Evolutionary conservation across 2,329 filamentous ascomycete species (phyloP), one percentile per base, ranked within the genome.

Genomic region (Sclerotinia sclerotiorum): DNA sequence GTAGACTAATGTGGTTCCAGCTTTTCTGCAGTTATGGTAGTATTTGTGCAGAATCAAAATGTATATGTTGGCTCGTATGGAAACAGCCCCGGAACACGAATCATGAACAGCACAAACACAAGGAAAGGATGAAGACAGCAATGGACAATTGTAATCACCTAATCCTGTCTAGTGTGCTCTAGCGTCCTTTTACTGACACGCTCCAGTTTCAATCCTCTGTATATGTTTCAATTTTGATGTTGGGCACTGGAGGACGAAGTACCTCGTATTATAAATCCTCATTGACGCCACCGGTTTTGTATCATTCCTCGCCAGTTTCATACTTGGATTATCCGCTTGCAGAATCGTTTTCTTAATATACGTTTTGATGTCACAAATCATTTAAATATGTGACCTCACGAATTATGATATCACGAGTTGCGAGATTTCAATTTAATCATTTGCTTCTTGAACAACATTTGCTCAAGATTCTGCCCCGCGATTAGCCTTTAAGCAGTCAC

Each of bases 1-100:
- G 11, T 32, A 48, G 27, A 44, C 64, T 71, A 68, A 68, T 24
- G 17, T 49, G 2, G 32, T 5, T 4, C 3, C 42, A 73, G 72
- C 2, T 73, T 73, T 61, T 71, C 72, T 13, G 72, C 72, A 5
- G 72, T 73, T 24, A 54, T 73, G 67, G 72, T 73, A 24, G 71
- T 72, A 6, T 73, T 73, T 52, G 66, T 72, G 5, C 72, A 73
- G 61, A 70, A 72, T 69, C 70, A 71, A 24, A 64, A 49, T 67
- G 39, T 65, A 21, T 62, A 62, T 35, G 4, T 24, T 19, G 58
- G 29, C 46, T 21, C 42, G 2, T 62, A n/a, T 39, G 44, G 2
- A 24, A 27, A 27, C 8, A 51, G 15, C 32, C 21, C 58, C 2
- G 46, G 58, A 24, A 51, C 58, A 7, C 29, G 58, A 39, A 27